Percentiles rank a stretch among this genome's conserved stretches.
phyloP scores from a whole-genome alignment of 805 yeast genomes.

The Wickerhamomyces chambardii region DNA sequence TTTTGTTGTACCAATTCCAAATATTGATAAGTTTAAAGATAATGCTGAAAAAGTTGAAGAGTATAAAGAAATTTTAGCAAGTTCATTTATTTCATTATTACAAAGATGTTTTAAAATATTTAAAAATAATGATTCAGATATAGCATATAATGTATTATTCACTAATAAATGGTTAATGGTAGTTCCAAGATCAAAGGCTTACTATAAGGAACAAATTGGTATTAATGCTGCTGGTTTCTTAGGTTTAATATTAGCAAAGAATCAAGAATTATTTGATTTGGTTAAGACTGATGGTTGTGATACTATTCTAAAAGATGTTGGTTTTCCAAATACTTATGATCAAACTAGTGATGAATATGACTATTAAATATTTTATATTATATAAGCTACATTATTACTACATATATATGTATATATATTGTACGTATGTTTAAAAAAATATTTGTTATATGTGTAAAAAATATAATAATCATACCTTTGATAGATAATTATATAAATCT shows the following conservation, averaged over 20 bases:
- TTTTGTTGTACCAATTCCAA: slow-evolving; percentile 58
- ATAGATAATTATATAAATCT: background rate
- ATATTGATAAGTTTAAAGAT: slow-evolving; percentile 4
- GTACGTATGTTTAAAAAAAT: no score
- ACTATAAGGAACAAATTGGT: slow-evolving; percentile 34
- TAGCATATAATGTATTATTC: slow-evolving; percentile 76
- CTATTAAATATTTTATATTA: slow-evolving; percentile 26
- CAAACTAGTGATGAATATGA: slow-evolving; percentile 54
- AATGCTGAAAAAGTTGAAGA: slow-evolving; percentile 32
- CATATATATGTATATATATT: no score
- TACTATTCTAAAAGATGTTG: slow-evolving; percentile 51
- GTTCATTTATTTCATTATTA: slow-evolving; percentile 64
- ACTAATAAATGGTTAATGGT: slow-evolving; percentile 78
- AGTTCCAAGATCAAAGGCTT: slow-evolving; percentile 68
- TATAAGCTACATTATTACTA: no score
- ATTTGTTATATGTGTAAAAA: no score
- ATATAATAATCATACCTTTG: background rate
- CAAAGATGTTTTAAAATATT: slow-evolving; percentile 62
- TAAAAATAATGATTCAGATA: slow-evolving; percentile 37
- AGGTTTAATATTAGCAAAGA: slow-evolving; percentile 73
- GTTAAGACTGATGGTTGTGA: slow-evolving; percentile 36
- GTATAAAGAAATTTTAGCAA: slow-evolving; percentile 46
- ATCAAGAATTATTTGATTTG: slow-evolving; percentile 41
- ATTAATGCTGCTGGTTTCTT: slow-evolving; percentile 76
- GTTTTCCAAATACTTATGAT: slow-evolving; percentile 56